Evolutionary conservation across 108 stramenopile genomes (phyloP), one percentile per base, ranked within the genome.

Genomic region (Pseudonitzschia multiseries): DNA sequence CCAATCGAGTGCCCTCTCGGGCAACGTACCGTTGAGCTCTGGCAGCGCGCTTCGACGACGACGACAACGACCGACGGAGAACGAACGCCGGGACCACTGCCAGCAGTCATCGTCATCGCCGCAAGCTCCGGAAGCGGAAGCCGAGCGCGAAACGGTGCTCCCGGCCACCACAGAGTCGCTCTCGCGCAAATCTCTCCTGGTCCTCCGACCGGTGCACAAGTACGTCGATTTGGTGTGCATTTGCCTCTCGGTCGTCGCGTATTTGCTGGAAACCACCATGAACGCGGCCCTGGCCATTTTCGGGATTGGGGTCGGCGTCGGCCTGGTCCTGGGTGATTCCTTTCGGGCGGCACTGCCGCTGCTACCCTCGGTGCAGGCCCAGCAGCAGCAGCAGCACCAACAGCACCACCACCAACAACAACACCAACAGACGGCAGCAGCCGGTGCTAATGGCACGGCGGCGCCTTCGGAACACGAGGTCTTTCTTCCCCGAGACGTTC

Each of bases 231-330:
- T 56, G 54, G 54, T 56, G 54, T 56, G 54, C 54, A 56, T 56
- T 10, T 21, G 22, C 54, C 21, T 56, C 26, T 56, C 62, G 31
- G 40, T 63, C 28, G 2, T 63, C 1, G 62, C 40, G 14, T 41
- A 63, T 21, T 20, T 63, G 32, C 40, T 33, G 62, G 62, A 63
- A 21, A 63, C 62, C 21, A 41, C 62, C 32, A 17, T 76, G 68
- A 72, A 81, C 68, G 70, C 71, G 15, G 75, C 71, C 29, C 40
- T 70, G 42, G 68, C 81, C 15, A 82, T 82, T 66, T 82, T 78
- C 57, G 73, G 73, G 33, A 60, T 82, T 26, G 81, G 81, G 0
- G 57, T 82, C 33, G 81, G 81, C 40, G 81, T 82, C 32, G 81
- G 81, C 10, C 31, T 78, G 63, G 67, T 78, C 44, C 63, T 82